Conservation (phyloP, 2,329 filamentous ascomycete species). For the Pestalotiopsis sp. region DNA sequence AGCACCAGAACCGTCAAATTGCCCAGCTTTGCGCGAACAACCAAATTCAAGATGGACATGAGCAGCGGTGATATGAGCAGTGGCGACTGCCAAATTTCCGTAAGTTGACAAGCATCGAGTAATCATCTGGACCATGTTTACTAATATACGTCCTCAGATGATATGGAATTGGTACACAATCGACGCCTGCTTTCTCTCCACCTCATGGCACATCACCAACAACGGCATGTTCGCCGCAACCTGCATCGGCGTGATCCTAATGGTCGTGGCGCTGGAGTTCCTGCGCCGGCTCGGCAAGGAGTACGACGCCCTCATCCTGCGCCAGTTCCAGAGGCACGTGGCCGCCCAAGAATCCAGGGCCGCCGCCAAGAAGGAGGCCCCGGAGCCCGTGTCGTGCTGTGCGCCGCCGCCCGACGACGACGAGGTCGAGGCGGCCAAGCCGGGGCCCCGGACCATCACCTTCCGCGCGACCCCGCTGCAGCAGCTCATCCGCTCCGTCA, state of each 20-base stretch:
- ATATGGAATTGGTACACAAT: conserved; percentile 48
- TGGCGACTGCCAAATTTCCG: conserved; percentile 15
- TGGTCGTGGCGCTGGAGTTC: conserved; percentile 42
- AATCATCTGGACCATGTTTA: background rate
- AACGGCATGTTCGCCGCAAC: conserved; percentile 45
- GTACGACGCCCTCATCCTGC: conserved; percentile 43
- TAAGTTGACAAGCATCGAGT: background rate
- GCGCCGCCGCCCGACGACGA: conserved; percentile 14
- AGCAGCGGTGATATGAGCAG: background rate
- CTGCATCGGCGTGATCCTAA: conserved; percentile 45
- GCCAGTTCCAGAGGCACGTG: conserved; percentile 40
- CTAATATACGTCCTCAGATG: conserved; percentile 36
- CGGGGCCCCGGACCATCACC: conserved; percentile 26
- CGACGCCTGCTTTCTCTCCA: conserved; percentile 43
- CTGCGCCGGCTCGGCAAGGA: conserved; percentile 44
- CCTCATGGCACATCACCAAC: conserved; percentile 42
- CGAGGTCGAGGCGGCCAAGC: conserved; percentile 9
- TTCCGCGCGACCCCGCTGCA: conserved; percentile 44
- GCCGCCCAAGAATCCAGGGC: conserved; percentile 25
- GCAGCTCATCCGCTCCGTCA: conserved; percentile 40
- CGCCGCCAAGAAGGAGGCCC: conserved; percentile 12
- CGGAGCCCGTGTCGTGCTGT: conserved; percentile 16
- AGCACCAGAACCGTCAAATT: background rate
- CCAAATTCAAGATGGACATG: conserved; percentile 16
- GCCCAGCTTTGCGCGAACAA: background rate